Conservation (phyloP, 139 green algal genomes). For the Coelastrella sp. region DNA sequence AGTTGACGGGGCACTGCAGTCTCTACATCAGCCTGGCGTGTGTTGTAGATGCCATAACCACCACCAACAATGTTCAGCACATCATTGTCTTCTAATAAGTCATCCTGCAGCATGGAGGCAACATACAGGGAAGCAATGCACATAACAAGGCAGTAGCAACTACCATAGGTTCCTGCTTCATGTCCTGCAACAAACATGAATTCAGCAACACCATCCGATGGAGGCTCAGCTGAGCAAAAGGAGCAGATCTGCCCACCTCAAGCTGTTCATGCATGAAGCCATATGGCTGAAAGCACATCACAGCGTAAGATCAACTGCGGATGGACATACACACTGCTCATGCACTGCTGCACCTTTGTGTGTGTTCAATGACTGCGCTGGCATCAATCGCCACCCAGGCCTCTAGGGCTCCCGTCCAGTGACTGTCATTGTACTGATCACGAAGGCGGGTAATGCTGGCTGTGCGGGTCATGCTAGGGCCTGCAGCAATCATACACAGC, state of each 20-base stretch:
- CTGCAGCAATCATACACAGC: no score
- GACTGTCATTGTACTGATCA: slow-evolving; percentile 60
- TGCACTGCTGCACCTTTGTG: slow-evolving; percentile 85
- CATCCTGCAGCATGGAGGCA: slow-evolving; percentile 61
- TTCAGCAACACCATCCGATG: no score
- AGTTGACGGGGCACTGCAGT: slow-evolving; percentile 80
- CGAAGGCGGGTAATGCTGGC: slow-evolving; percentile 56
- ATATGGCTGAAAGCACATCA: no score
- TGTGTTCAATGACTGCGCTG: slow-evolving; percentile 97
- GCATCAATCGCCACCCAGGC: slow-evolving; percentile 96
- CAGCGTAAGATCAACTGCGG: no score
- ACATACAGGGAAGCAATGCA: neutral
- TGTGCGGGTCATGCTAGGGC: neutral
- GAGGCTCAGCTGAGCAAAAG: no score
- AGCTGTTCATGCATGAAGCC: no score
- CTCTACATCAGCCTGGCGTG: slow-evolving; percentile 52
- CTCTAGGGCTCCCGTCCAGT: slow-evolving; percentile 77
- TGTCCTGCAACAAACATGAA: no score
- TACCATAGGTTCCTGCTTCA: no score
- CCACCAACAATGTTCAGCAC: slow-evolving; percentile 82
- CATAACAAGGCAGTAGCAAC: neutral
- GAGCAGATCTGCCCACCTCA: no score
- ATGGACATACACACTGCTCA: no score
- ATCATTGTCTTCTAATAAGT: slow-evolving; percentile 95
- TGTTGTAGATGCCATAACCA: slow-evolving; percentile 81